Conservation (phyloP, 257 asterid species). For the Scutellaria baicalensis region DNA sequence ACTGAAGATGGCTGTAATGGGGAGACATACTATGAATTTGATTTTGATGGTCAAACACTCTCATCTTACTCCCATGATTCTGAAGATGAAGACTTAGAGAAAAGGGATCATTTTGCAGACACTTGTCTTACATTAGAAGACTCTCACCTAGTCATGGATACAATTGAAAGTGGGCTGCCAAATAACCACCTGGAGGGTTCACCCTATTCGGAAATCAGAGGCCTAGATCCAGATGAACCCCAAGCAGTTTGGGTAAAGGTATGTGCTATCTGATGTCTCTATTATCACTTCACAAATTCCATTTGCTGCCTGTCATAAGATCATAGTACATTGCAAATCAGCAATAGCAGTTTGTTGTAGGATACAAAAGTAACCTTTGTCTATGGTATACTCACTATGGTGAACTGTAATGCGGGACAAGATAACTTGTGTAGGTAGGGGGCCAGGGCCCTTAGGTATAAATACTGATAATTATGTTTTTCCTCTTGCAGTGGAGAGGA, state of each 20-base stretch:
- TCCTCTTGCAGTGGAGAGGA: conserved; percentile 83
- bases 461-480: conserved; percentile 16
- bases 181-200: conserved; percentile 36
- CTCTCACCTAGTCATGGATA: conserved; percentile 23
- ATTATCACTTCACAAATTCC: neutral
- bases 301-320: neutral
- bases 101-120: conserved; percentile 39
- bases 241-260: conserved; percentile 99
- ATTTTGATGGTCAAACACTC: conserved; percentile 43
- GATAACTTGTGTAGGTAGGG: neutral
- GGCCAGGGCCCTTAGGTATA: neutral
- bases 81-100: conserved; percentile 47
- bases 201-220: conserved; percentile 33
- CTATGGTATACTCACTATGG: too few relatives aligned
- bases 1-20: conserved; percentile 41
- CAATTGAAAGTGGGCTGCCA: conserved; percentile 33
- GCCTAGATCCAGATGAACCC: conserved; percentile 62
- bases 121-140: conserved; percentile 29
- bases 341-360: neutral
- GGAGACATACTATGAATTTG: conserved; percentile 41
- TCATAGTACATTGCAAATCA: neutral
- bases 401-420: too few relatives aligned
- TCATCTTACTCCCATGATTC: conserved; percentile 55
- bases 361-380: neutral
- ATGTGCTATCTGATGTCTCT: neutral